These are phyloP conservation scores for Trichoderma arundinaceum DNA, from an alignment of 2,329 filamentous ascomycete genomes.

Conservation along the genomic window DNA sequence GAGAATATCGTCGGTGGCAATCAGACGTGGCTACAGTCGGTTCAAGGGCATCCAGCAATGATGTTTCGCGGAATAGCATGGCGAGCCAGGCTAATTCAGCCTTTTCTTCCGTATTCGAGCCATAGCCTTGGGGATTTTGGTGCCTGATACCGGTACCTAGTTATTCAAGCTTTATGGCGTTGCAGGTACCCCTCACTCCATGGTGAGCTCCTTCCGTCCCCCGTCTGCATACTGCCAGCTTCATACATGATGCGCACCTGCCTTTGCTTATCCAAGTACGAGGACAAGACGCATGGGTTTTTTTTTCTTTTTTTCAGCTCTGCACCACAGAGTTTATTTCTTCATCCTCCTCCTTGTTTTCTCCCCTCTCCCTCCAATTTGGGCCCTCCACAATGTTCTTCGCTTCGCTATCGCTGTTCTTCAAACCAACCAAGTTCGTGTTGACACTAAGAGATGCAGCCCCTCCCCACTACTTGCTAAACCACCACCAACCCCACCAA, in stretches of 20 bases:
- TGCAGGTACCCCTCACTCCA: too few species aligned
- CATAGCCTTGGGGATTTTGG: too few species aligned
- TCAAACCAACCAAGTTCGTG: not conserved
- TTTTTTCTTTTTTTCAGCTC: not conserved
- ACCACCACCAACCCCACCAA: conserved; percentile 6
- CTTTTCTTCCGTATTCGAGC: not conserved
- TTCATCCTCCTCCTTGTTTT: not conserved
- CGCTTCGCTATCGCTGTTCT: not conserved
- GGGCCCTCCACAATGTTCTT: not conserved
- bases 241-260: not conserved
- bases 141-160: too few species aligned
- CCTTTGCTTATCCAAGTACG: not conserved
- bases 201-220: not conserved
- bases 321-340: not conserved
- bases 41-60: not conserved
- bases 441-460: conserved; percentile 6
- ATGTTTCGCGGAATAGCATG: not conserved
- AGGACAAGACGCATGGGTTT: not conserved
- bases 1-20: not conserved
- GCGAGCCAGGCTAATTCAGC: not conserved
- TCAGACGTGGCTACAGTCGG: conserved; percentile 7
- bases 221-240: too few species aligned
- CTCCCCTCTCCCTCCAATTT: not conserved
- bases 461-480: conserved; percentile 10
- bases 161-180: not conserved